Conservation (phyloP, 768 basidiomycete genomes). For the Lentinula raphanica region DNA sequence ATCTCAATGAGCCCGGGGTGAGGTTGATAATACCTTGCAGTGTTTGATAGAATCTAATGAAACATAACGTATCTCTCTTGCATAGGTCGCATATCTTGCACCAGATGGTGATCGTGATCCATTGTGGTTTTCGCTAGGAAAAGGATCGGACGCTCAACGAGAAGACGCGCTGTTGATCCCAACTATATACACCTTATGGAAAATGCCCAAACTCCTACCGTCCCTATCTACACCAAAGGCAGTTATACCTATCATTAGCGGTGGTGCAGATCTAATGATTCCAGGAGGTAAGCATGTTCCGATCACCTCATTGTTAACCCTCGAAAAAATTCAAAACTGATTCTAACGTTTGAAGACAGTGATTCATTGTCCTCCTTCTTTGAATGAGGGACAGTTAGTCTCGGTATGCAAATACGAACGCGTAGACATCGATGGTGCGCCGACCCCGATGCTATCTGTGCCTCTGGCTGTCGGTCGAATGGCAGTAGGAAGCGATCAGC, state of each 20-base stretch:
- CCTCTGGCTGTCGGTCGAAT: constrained; percentile 77
- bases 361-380: constrained; percentile 41
- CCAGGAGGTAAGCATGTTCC: constrained; percentile 60
- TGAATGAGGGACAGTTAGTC: constrained; percentile 51
- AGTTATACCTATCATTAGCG: constrained; percentile 66
- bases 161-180: constrained; percentile 50
- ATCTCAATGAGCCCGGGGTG: constrained; percentile 64
- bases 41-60: not conserved
- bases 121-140: constrained; percentile 74
- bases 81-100: constrained; percentile 59
- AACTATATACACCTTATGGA: constrained; percentile 82
- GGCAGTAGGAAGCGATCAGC: constrained; percentile 47
- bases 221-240: constrained; percentile 64
- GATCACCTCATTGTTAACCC: too few relatives aligned
- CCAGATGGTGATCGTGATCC: constrained; percentile 53
- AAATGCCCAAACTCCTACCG: constrained; percentile 61
- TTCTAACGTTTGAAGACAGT: constrained; percentile 42
- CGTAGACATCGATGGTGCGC: constrained; percentile 25
- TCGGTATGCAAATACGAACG: constrained; percentile 48
- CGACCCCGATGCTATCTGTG: constrained; percentile 27
- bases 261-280: constrained; percentile 87
- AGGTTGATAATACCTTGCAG: too few relatives aligned
- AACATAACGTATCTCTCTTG: too few relatives aligned
- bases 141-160: constrained; percentile 38
- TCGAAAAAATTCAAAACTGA: constrained; percentile 6